These are phyloP conservation scores for Falciphora oryzae DNA, from an alignment of 2,329 filamentous ascomycete genomes.

Conservation along the genomic window DNA sequence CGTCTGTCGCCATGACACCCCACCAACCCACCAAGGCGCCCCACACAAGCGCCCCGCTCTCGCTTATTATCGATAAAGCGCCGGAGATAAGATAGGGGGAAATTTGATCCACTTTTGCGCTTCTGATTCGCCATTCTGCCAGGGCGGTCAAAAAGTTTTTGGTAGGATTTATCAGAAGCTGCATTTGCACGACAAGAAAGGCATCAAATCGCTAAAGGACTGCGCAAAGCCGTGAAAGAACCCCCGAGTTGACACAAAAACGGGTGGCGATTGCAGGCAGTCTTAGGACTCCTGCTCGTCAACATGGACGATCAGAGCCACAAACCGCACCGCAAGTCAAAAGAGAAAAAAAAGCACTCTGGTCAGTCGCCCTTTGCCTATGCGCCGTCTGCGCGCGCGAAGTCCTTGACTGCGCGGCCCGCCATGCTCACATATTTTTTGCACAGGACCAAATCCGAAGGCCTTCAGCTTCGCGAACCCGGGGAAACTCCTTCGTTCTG, in stretches of 20 bases:
- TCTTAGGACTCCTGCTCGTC: background rate
- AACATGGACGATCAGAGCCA: constrained; percentile 80
- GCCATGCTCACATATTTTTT: constrained; percentile 17
- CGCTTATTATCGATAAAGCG: background rate
- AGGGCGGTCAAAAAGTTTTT: constrained; percentile 10
- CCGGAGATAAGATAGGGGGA: background rate
- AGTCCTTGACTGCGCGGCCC: background rate
- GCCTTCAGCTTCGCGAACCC: constrained; percentile 82
- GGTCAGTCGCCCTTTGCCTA: constrained; percentile 32
- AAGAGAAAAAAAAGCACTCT: constrained; percentile 73
- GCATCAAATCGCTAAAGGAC: background rate
- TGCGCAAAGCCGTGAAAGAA: too few relatives aligned
- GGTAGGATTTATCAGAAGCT: background rate
- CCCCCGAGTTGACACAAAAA: background rate
- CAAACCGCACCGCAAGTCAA: constrained; percentile 76
- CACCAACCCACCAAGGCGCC: background rate
- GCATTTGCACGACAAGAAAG: constrained; percentile 4
- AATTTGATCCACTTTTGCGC: background rate
- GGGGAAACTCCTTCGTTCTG: constrained; percentile 71
- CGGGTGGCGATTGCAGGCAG: constrained; percentile 2
- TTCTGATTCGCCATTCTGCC: constrained; percentile 2
- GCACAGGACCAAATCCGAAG: constrained; percentile 71
- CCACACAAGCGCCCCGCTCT: too few relatives aligned
- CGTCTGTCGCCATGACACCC: too few relatives aligned
- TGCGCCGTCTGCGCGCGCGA: constrained; percentile 26